Conservation (phyloP, 495 filamentous ascomycete genomes). For the Daldinia loculata region DNA sequence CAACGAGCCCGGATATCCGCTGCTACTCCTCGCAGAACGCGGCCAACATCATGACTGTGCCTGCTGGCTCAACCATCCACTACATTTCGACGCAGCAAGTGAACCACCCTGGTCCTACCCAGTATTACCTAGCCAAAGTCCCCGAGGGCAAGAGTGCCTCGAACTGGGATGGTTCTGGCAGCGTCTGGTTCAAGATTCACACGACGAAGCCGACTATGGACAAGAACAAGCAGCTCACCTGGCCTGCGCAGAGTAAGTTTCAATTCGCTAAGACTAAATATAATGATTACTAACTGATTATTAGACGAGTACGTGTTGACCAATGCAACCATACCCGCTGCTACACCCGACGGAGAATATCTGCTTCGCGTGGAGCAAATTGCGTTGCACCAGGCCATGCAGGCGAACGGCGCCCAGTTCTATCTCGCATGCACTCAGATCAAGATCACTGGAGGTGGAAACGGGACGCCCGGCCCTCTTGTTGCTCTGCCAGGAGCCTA, state of each 20-base stretch:
- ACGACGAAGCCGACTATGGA: constrained; percentile 53
- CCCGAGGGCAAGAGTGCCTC: constrained; percentile 52
- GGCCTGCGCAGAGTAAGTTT: constrained; percentile 51
- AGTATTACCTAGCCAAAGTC: constrained; percentile 60
- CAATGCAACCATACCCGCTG: constrained; percentile 57
- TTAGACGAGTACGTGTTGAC: constrained; percentile 50
- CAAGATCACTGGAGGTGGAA: constrained; percentile 61
- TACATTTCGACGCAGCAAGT: constrained; percentile 57
- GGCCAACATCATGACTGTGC: constrained; percentile 49
- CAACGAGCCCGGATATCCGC: constrained; percentile 55
- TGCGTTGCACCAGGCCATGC: constrained; percentile 57
- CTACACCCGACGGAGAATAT: constrained; percentile 60
- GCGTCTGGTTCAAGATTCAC: constrained; percentile 63
- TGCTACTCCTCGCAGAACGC: constrained; percentile 56
- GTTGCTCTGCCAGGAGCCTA: constrained; percentile 64
- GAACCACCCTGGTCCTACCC: constrained; percentile 59
- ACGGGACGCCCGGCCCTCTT: constrained; percentile 52
- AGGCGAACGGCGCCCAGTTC: constrained; percentile 58
- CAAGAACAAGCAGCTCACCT: constrained; percentile 51
- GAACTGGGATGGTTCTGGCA: constrained; percentile 58
- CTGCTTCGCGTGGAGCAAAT: constrained; percentile 67
- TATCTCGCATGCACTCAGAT: constrained; percentile 66
- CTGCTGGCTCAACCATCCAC: constrained; percentile 56
- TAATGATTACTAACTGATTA: constrained; percentile 1
- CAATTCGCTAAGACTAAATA: not conserved